A percentile compares a stretch with the other conserved stretches of the same genome.
phyloP scores from a whole-genome alignment of 352 stramenopile species.

The Hyaloperonospora brassicae region DNA sequence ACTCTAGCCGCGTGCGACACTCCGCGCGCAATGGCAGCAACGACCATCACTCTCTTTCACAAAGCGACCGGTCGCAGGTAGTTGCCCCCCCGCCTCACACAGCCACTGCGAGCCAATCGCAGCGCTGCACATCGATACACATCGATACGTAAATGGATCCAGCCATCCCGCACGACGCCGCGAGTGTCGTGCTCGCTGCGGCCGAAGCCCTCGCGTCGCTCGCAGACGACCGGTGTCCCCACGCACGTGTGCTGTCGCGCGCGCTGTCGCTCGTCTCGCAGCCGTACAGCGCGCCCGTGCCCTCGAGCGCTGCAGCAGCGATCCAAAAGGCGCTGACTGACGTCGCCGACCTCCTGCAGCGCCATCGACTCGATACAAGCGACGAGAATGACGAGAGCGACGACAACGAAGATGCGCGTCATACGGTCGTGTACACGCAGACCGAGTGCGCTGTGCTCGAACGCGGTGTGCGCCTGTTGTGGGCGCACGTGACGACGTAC shows the following conservation, averaged over 20 bases:
- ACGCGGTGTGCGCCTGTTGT: conserved; percentile 37
- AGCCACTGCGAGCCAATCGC: not conserved
- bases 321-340: conserved; percentile 36
- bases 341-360: conserved; percentile 35
- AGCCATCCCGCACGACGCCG: conserved; percentile 21
- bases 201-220: conserved; percentile 22
- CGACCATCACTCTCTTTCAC: no score
- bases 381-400: not conserved
- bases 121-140: not conserved
- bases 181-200: conserved; percentile 19
- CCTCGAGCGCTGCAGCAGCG: conserved; percentile 25
- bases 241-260: conserved; percentile 31
- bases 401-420: no score
- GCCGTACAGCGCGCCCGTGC: conserved; percentile 40
- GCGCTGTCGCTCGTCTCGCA: conserved; percentile 36
- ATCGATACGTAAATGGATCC: conserved; percentile 6
- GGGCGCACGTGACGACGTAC: conserved; percentile 53
- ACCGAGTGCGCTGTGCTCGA: conserved; percentile 31
- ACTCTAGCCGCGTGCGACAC: no score
- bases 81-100: not conserved
- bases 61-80: no score
- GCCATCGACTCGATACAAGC: conserved; percentile 29
- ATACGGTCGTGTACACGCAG: conserved; percentile 9
- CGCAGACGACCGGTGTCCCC: conserved; percentile 11
- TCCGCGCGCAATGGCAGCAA: no score